Percentiles rank a stretch among this genome's conserved stretches.
phyloP scores from a whole-genome alignment of 352 stramenopile species.

The Plasmopara muralis region DNA sequence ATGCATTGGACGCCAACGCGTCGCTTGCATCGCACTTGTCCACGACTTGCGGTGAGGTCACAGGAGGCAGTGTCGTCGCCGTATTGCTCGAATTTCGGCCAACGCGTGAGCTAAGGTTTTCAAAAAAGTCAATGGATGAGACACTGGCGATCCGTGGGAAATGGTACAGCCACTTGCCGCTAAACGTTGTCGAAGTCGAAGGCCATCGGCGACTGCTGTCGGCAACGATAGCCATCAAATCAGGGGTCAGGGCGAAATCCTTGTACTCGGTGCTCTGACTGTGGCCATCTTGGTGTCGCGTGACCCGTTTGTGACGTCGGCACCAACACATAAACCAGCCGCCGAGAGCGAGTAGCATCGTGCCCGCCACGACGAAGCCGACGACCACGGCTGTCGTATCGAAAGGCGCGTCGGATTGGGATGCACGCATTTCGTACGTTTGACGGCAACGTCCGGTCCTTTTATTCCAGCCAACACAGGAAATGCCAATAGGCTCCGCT shows the following conservation, averaged over 20 bases:
- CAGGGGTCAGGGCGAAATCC: conserved; percentile 25
- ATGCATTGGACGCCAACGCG: conserved; percentile 6
- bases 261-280: conserved; percentile 30
- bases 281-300: conserved; percentile 10
- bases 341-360: conserved; percentile 15
- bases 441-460: conserved; percentile 1
- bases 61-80: conserved; percentile 15
- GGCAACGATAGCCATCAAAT: conserved; percentile 25
- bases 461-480: conserved; percentile 2
- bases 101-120: conserved; percentile 11
- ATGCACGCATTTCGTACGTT: not conserved
- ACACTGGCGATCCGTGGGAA: conserved; percentile 29
- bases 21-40: conserved; percentile 21
- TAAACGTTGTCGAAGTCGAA: conserved; percentile 5
- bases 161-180: conserved; percentile 21
- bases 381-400: conserved; percentile 14
- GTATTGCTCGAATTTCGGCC: conserved; percentile 11
- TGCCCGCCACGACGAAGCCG: conserved; percentile 6
- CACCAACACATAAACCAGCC: conserved; percentile 14
- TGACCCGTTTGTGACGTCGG: conserved; percentile 8
- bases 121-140: conserved; percentile 26
- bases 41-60: conserved; percentile 8
- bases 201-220: conserved; percentile 13
- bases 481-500: conserved; percentile 15
- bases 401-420: conserved; percentile 1